Evolutionary conservation across 805 yeast genomes (phyloP).

Genomic region (Candida caryicola): DNA sequence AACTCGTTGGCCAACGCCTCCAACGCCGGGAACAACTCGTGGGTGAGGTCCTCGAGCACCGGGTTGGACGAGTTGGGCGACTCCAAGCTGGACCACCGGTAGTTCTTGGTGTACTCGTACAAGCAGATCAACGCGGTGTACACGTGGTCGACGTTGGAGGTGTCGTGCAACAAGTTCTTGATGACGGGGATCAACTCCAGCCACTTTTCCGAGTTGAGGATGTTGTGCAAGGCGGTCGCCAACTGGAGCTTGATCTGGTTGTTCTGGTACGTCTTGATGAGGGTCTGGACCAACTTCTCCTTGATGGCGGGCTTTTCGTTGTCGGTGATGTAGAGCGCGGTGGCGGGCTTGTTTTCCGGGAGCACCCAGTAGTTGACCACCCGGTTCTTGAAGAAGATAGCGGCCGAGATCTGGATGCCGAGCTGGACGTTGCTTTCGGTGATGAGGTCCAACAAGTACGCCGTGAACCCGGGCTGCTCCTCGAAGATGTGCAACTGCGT

Average conservation of each 20-base stretch:
- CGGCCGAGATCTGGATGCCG: constrained; percentile 42
- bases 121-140: constrained; percentile 40
- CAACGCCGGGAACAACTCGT: constrained; percentile 35
- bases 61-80: constrained; percentile 30
- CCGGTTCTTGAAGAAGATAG: constrained; percentile 44
- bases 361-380: constrained; percentile 36
- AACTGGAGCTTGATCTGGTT: constrained; percentile 52
- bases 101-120: constrained; percentile 39
- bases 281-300: constrained; percentile 35
- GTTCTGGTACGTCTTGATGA: constrained; percentile 39
- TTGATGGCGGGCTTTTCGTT: constrained; percentile 37
- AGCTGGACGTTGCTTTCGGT: constrained; percentile 44
- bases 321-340: constrained; percentile 23
- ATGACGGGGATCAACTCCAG: constrained; percentile 38
- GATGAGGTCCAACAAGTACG: constrained; percentile 50
- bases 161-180: constrained; percentile 40
- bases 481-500: constrained; percentile 48
- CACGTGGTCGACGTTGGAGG: constrained; percentile 38
- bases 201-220: constrained; percentile 50
- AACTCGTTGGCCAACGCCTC: constrained; percentile 30
- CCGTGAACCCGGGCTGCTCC: constrained; percentile 56
- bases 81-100: constrained; percentile 48
- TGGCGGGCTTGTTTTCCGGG: constrained; percentile 29
- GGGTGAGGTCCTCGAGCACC: constrained; percentile 37
- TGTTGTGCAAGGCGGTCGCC: constrained; percentile 53